Evolutionary conservation across 108 stramenopile species (phyloP).

Genomic region (Cyclotella distinguenda): DNA sequence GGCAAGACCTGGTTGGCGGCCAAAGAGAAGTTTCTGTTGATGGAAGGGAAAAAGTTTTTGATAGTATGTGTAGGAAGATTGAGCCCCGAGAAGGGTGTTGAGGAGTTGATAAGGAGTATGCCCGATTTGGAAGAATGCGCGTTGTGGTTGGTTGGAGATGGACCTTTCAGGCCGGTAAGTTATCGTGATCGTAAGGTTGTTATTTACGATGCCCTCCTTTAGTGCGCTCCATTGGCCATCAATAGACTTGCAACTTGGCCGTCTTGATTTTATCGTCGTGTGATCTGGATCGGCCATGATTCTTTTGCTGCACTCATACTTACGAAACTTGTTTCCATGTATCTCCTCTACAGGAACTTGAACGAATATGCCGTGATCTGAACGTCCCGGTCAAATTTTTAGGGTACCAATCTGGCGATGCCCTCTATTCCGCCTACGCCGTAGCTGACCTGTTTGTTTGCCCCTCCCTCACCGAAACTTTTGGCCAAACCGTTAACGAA

Average conservation of each 20-base stretch:
- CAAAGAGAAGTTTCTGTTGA: conserved; percentile 32
- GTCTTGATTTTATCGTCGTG: no score
- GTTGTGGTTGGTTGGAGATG: conserved; percentile 58
- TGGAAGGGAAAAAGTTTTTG: conserved; percentile 33
- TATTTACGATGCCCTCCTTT: no score
- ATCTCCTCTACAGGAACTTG: conserved; percentile 16
- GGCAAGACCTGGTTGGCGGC: conserved; percentile 39
- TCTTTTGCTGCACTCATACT: neutral
- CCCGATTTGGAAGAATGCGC: conserved; percentile 35
- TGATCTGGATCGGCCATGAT: no score
- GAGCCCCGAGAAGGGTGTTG: conserved; percentile 52
- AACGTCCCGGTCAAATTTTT: conserved; percentile 50
- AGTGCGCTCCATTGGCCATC: no score
- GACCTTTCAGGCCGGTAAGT: conserved; percentile 31
- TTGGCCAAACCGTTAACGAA: conserved; percentile 63
- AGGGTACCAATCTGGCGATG: conserved; percentile 54
- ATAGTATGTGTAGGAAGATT: conserved; percentile 53
- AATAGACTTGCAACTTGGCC: no score
- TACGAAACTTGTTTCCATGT: no score
- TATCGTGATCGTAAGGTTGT: no score
- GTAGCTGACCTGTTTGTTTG: conserved; percentile 54
- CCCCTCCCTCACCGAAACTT: conserved; percentile 53
- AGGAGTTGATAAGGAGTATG: conserved; percentile 43
- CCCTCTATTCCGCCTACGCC: conserved; percentile 50
- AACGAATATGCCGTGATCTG: conserved; percentile 23